Conservation (phyloP, 306 rosid genomes). For the Prunus armeniaca region DNA sequence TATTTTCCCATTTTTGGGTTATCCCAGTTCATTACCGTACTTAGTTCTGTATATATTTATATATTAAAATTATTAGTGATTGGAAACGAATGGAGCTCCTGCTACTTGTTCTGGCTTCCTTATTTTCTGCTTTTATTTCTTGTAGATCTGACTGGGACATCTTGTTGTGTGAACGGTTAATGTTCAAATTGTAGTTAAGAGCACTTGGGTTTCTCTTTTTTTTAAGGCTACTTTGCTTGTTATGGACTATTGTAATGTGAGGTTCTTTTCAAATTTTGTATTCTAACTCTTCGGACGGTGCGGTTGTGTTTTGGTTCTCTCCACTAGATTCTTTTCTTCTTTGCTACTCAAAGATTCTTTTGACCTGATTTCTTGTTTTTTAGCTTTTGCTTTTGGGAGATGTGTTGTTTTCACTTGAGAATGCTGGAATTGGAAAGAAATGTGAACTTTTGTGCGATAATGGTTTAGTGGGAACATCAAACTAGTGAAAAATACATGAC, state of each 20-base stretch:
- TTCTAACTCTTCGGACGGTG: slow-evolving; percentile 14
- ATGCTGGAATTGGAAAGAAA: background rate
- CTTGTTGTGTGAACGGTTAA: slow-evolving; percentile 1
- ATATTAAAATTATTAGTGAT: background rate
- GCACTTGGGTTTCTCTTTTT: slow-evolving; percentile 8
- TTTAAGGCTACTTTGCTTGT: slow-evolving; percentile 4
- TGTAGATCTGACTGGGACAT: slow-evolving; percentile 19
- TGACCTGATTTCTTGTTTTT: background rate
- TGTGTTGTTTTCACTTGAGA: background rate
- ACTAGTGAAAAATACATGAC: background rate
- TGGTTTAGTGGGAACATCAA: background rate
- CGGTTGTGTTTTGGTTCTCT: background rate
- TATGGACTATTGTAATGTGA: slow-evolving; percentile 2
- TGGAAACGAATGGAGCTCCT: background rate
- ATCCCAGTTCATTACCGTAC: background rate
- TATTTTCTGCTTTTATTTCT: background rate
- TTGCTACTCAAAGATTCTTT: background rate
- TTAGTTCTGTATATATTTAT: background rate
- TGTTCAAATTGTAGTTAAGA: slow-evolving; percentile 9
- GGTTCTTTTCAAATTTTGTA: slow-evolving; percentile 17
- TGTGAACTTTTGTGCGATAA: background rate
- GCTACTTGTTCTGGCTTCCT: background rate
- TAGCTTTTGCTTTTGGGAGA: background rate
- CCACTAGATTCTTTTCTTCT: slow-evolving; percentile 1
- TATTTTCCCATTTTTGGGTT: background rate